These are phyloP conservation scores for Fusarium piperis DNA, from an alignment of 2,329 filamentous ascomycete species.

Conservation along the genomic window DNA sequence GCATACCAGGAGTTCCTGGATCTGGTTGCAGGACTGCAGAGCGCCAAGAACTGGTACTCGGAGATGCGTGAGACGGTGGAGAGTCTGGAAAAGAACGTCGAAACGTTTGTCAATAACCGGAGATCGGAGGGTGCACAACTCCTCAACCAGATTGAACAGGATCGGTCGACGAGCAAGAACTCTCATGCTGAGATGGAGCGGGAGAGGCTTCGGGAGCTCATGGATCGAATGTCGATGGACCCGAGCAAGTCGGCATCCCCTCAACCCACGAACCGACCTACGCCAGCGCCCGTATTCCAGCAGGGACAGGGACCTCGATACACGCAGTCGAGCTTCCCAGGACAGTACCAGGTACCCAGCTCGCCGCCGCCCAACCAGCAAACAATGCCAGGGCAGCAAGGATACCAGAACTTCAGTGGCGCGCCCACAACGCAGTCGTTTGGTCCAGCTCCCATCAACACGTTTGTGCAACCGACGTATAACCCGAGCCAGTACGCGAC, in stretches of 20 bases:
- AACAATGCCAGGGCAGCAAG: conserved; percentile 51
- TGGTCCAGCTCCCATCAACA: conserved; percentile 52
- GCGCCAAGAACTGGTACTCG: conserved; percentile 91
- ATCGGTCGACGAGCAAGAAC: conserved; percentile 69
- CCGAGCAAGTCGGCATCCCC: conserved; percentile 52
- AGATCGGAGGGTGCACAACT: conserved; percentile 91
- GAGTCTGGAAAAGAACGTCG: conserved; percentile 93
- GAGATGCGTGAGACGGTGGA: conserved; percentile 97
- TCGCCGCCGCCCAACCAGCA: conserved; percentile 57
- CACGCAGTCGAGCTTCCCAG: conserved; percentile 62
- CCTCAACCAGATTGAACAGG: conserved; percentile 86
- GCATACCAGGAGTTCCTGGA: conserved; percentile 94
- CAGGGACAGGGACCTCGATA: conserved; percentile 57
- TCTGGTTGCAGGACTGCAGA: conserved; percentile 83
- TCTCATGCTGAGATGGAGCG: conserved; percentile 83
- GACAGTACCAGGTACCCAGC: conserved; percentile 67
- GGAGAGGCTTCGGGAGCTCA: conserved; percentile 85
- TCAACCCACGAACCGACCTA: conserved; percentile 51
- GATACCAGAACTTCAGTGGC: conserved; percentile 54
- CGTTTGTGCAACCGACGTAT: conserved; percentile 63
- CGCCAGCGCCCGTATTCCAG: conserved; percentile 26
- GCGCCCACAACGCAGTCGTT: conserved; percentile 37
- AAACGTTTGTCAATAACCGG: conserved; percentile 95
- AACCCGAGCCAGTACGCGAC: conserved; percentile 68
- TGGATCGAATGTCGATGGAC: conserved; percentile 97